Base-by-base conservation (phyloP, 257 asterid species). In the Paraleonurus japonicus region DNA sequence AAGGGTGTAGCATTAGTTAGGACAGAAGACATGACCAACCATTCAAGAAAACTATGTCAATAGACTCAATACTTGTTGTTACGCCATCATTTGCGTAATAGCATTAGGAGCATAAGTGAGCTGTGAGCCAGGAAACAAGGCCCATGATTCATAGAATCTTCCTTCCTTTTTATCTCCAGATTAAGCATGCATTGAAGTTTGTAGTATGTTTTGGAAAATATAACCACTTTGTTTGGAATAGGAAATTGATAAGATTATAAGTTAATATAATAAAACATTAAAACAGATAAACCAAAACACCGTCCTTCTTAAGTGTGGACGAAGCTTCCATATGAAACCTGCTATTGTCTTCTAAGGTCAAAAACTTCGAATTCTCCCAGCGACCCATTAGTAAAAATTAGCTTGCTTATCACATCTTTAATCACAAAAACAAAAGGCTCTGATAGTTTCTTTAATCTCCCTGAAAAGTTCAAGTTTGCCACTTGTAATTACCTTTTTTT, bases 201-300 rank as follows among this genome's bases (percentile, higher is more conserved):
- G 16, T 9, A 37, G 30, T 43, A 24, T 15, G 32, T 27, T 27
- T 57, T 48, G 57, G 61, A 24, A 47, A 5, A 12, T 30, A 51
- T 50, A 19, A 68, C 61, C 19, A 17, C 61, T 17, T 51, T 32
- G 19, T n/a, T 51, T 68, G 63, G 64, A 51, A 68, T 17, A 28
- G 64, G 13, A 68, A 68, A 12, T 48, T 12, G 35, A 68, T 51
- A 19, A 13, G 48, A 16, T 53, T 28, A 39, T 53, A 20, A 33
- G 10, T 22, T 20, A 54, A 37, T 67, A 24, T 67, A 24, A 20
- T n/a, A 11, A 20, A 45, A 32, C 51, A 23, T 60, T 16, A 12
- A 35, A 7, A 23, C n/a, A 3, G 62, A 61, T 43, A 60, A 41
- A 60, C 22, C 10, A 5, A 43, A 20, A 60, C n/a, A 20, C 28